Base-by-base conservation (phyloP, 140 eudicot genomes). In the Oenanthe javanica region DNA sequence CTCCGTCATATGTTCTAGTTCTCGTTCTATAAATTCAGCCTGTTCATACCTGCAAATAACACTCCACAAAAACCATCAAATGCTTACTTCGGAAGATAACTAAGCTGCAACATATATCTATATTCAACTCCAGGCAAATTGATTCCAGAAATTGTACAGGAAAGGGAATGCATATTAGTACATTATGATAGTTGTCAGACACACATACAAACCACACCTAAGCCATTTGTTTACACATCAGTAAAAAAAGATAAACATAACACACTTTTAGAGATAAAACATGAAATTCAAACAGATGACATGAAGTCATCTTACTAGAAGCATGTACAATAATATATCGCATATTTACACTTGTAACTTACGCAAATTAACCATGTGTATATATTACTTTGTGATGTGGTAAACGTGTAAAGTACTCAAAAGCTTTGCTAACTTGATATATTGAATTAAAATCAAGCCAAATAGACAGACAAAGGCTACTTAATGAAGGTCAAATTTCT, bases 11-110 rank as follows among this genome's bases (percentile, higher is more conserved):
- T 95, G 96, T 83, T 90, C 97, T 87, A 95, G 80, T 81, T 92
- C 99, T 83, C 97, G 90, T 86, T 95, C 99, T 16, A 92, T 81
- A 61, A 90, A 79, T 83, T 92, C 97, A 84, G 97, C 93, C 83
- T 91, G 99, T 87, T 95, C 97, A 81, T 90, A 95, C 97, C 99
- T 95, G 91, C 82, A 83, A 64, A 42, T 71, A 15, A 36, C 45
- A 66, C 14, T 16, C 27, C 31, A n/a, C 9, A 80, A n/a, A 51
- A 52, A 40, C 21, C 15, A 36, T 69, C n/a, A 36, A 36, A 31
- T 61, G 55, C 81, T 42, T 46, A 18, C 54, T 18, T 15, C 27
- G 19, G 13, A 59, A 57, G 11, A 61, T 45, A 23, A 40, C 78
- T 47, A 47, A 74, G 36, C 40, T n/a, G 9, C 2, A 1, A 9